Percentiles rank a stretch among this genome's conserved stretches.
These are phyloP conservation scores for Porphyra umbilicalis DNA, from an alignment of 31 red algal genomes.

Conservation along the genomic window DNA sequence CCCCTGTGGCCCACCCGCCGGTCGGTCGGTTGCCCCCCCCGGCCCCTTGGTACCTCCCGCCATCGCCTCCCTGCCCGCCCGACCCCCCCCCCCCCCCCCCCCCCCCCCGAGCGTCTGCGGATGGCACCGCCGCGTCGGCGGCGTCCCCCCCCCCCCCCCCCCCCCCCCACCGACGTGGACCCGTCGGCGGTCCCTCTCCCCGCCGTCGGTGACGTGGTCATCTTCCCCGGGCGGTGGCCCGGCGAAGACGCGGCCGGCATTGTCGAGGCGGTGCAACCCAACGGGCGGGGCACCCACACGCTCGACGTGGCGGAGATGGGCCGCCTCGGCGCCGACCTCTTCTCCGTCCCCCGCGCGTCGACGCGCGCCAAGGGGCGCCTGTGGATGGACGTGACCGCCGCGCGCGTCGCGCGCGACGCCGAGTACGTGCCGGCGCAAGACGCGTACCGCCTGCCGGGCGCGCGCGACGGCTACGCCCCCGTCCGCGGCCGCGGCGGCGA, in stretches of 20 bases:
- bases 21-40: background rate
- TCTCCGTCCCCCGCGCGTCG: conserved; percentile 13
- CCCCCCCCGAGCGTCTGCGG: background rate
- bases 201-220: conserved; percentile 57
- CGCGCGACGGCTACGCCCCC: conserved; percentile 29
- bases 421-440: conserved; percentile 42
- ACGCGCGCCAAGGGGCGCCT: background rate
- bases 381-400: conserved; percentile 42
- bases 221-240: conserved; percentile 63
- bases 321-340: conserved; percentile 30
- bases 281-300: conserved; percentile 10
- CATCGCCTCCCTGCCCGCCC: background rate
- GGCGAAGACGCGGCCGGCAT: conserved; percentile 58
- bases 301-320: conserved; percentile 55
- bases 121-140: background rate
- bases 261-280: conserved; percentile 41
- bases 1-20: background rate
- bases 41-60: background rate
- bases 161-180: conserved; percentile 1
- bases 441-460: conserved; percentile 45
- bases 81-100: background rate
- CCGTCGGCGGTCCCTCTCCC: conserved; percentile 52
- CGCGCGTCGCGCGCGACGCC: conserved; percentile 32
- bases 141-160: background rate
- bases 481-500: conserved; percentile 13